These are phyloP conservation scores for Mycena floridula DNA, from an alignment of 768 basidiomycete species.

Conservation along the genomic window DNA sequence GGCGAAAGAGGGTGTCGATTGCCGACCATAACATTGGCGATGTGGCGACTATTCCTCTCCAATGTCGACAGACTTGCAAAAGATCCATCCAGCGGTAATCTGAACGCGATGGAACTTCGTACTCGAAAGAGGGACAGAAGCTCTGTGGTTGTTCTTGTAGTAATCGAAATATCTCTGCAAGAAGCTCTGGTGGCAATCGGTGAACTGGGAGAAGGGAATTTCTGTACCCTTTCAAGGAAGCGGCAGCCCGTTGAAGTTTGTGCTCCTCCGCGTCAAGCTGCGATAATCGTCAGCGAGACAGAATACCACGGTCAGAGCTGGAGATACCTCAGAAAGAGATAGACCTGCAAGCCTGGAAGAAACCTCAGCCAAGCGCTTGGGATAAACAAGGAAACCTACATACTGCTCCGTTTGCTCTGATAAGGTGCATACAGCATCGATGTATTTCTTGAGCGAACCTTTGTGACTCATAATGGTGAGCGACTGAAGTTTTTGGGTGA, in stretches of 20 bases:
- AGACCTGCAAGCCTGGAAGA: no score
- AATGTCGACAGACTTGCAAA: conserved; percentile 9
- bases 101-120: background rate
- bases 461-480: no score
- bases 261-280: background rate
- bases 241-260: background rate
- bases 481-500: no score
- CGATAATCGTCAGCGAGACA: no score
- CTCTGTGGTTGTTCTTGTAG: conserved; percentile 1
- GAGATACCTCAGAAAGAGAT: no score
- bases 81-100: background rate
- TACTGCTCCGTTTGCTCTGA: no score
- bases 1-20: conserved; percentile 3
- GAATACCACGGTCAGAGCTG: no score
- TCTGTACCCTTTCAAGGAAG: background rate
- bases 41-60: conserved; percentile 13
- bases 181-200: conserved; percentile 10
- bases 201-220: conserved; percentile 8
- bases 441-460: no score
- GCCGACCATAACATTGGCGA: conserved; percentile 8
- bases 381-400: no score
- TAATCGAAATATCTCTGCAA: conserved; percentile 6
- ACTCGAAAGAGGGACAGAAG: conserved; percentile 5
- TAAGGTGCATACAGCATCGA: no score
- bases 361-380: no score